Evolutionary conservation across 768 basidiomycete species (phyloP), one percentile per base, ranked within the genome.

Genomic region (Trametes punicea): DNA sequence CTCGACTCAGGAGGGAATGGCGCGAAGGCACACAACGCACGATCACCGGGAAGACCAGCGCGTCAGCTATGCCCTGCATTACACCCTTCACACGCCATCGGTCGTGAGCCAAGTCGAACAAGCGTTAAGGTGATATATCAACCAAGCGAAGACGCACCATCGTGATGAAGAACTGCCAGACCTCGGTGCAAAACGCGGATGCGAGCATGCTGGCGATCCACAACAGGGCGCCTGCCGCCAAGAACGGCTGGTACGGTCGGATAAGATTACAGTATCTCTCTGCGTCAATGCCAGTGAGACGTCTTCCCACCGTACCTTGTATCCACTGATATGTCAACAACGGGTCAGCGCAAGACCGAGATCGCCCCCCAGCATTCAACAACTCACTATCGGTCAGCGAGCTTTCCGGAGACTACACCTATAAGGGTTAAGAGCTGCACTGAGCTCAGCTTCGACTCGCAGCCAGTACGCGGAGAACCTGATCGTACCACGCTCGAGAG

Each of bases 371-470:
- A 9, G 34, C 34, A 36, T 7, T 8, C 5, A 4, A 10, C 13
- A 36, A 63, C 70, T 64, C 51, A 70, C 70, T 61, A 69, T 53
- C 70, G 51, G 45, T 71, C 70, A 10, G 66, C 70, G 20, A 71
- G 63, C 26, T 69, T 70, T 16, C 70, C 70, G n/a, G 67, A 60
- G 1, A 71, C 46, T 44, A 69, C 67, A 10, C 69, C 51, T 13
- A 59, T 49, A 9, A 64, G 52, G 15, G 64, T 67, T 68, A 71
- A 66, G 36, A 54, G 48, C 70, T 71, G 34, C 27, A 31, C 30
- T 10, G 21, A 42, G 55, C 9, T 25, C 44, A 51, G 30, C n/a
- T 7, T 4, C 18, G 6, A 7, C 34, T 23, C 15, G 6, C 4
- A 20, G 21, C 4, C 6, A 23, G n/a, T n/a, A 34, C 23, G 16